Evolutionary conservation across 345 rosid species (phyloP).

Genomic region (Clarkia xantiana): DNA sequence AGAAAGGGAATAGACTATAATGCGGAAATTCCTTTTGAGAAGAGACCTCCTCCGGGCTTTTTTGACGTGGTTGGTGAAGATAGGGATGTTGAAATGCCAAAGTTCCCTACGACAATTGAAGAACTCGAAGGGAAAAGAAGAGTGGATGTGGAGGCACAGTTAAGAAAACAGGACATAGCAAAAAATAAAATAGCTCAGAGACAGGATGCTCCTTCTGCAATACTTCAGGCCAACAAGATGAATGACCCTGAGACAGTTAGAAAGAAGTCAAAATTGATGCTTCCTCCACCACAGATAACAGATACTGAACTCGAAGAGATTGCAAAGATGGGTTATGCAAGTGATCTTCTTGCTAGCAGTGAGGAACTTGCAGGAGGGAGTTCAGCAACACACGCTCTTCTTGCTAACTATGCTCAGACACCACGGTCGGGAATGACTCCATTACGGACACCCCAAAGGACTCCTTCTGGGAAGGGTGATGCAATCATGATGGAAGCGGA

Average conservation of each 20-base stretch:
- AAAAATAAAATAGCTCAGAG: slow-evolving; percentile 83
- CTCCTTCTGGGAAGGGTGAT: slow-evolving; percentile 95
- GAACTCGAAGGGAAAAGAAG: slow-evolving; percentile 95
- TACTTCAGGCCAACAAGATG: slow-evolving; percentile 90
- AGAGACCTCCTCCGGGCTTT: slow-evolving; percentile 90
- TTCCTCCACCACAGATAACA: slow-evolving; percentile 95
- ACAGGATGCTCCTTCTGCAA: slow-evolving; percentile 91
- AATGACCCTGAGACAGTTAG: slow-evolving; percentile 95
- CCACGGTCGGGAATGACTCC: slow-evolving; percentile 87
- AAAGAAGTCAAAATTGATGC: slow-evolving; percentile 92
- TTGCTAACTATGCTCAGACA: slow-evolving; percentile 80
- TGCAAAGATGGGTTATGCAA: slow-evolving; percentile 97
- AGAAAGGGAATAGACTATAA: slow-evolving; percentile 95
- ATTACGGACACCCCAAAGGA: slow-evolving; percentile 82
- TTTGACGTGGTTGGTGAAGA: slow-evolving; percentile 85
- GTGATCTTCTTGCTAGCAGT: slow-evolving; percentile 65
- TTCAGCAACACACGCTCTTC: slow-evolving; percentile 89
- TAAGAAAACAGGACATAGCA: slow-evolving; percentile 77
- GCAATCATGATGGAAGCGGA: slow-evolving; percentile 99
- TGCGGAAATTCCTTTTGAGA: slow-evolving; percentile 95
- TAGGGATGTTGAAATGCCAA: slow-evolving; percentile 57
- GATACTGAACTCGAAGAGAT: slow-evolving; percentile 90
- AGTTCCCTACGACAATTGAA: slow-evolving; percentile 85
- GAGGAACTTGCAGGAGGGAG: slow-evolving; percentile 89
- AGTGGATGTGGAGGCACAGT: slow-evolving; percentile 69